Base-by-base conservation (phyloP, 495 filamentous ascomycete species). In the Aspergillus olivimuriae region DNA sequence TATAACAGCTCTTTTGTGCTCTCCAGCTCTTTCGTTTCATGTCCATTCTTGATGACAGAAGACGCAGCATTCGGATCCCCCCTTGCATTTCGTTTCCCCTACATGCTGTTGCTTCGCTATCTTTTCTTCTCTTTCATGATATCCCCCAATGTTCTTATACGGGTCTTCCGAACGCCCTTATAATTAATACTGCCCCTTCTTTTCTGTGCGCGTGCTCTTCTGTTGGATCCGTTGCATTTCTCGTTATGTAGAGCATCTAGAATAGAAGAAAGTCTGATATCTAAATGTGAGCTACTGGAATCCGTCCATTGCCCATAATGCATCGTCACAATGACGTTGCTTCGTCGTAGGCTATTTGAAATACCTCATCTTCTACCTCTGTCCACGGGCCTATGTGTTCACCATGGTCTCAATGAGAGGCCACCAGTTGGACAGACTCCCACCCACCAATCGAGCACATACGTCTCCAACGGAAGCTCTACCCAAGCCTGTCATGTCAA, bases 31-130 rank as follows among this genome's bases (percentile, higher is more conserved):
- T 56, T 61, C 59, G 60, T 50, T 61, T 63, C 60, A 65, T 67
- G 59, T 68, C 55, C 62, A 54, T 60, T 67, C 63, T 71, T 17
- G 57, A 68, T 65, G 66, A 71, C 60, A 70, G 59, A 63, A 57
- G 64, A 71, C 60, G 64, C 66, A 66, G 62, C 64, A 68, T 65
- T 65, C 61, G 57, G 56, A 58, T 56, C 57, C 54, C 32, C 45
- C 30, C 58, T 52, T 60, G 46, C 43, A 47, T 48, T 55, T 55
- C 36, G 41, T 43, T 48, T 43, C 31, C 20, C 39, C 34, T 45
- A 41, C 55, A 51, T 42, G 41, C 46, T 36, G 30, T 48, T 39
- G 28, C 46, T 44, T 31, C 39, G 51, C 48, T 44, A 33, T 45
- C 34, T 50, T 42, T 35, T 47, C 46, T 26, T 40, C 35, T 51